Conservation (phyloP, 306 rosid genomes). For the Vigna trinervia region DNA sequence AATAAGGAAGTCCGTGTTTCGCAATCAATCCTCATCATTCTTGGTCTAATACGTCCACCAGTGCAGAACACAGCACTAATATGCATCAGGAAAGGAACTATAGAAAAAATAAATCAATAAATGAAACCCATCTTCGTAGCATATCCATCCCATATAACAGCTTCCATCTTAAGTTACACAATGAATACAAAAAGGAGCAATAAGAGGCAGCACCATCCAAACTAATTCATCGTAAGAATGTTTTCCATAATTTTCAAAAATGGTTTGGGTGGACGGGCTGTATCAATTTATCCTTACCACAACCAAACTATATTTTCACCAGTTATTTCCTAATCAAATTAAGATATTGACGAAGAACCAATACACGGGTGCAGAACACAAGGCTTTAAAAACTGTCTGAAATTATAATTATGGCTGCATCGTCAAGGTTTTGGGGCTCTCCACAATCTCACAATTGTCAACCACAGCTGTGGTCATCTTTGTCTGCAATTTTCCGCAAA, state of each 20-base stretch:
- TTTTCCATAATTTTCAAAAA: slow-evolving; percentile 18
- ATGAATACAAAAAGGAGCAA: background rate
- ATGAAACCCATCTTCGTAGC: background rate
- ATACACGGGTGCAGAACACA: background rate
- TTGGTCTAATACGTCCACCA: slow-evolving; percentile 29
- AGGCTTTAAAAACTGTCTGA: background rate
- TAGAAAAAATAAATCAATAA: background rate
- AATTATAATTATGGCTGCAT: background rate
- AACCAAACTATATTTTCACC: slow-evolving; percentile 4
- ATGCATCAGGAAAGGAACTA: slow-evolving; percentile 18
- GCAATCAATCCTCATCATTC: slow-evolving; percentile 37
- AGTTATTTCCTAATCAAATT: slow-evolving; percentile 6
- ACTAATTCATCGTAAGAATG: slow-evolving; percentile 8
- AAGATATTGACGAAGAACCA: slow-evolving; percentile 4
- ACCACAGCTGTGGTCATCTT: background rate
- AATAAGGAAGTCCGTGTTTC: slow-evolving; percentile 13
- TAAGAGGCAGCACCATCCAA: slow-evolving; percentile 9
- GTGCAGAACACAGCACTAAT: slow-evolving; percentile 29
- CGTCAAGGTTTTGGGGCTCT: background rate
- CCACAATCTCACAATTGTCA: background rate
- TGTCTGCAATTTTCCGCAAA: background rate
- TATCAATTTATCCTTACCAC: background rate
- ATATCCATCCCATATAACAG: background rate
- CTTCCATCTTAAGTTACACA: background rate
- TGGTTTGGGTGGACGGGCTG: background rate